phyloP scores from a whole-genome alignment of 179 eudicot genomes.

The Drosera spatulata region DNA sequence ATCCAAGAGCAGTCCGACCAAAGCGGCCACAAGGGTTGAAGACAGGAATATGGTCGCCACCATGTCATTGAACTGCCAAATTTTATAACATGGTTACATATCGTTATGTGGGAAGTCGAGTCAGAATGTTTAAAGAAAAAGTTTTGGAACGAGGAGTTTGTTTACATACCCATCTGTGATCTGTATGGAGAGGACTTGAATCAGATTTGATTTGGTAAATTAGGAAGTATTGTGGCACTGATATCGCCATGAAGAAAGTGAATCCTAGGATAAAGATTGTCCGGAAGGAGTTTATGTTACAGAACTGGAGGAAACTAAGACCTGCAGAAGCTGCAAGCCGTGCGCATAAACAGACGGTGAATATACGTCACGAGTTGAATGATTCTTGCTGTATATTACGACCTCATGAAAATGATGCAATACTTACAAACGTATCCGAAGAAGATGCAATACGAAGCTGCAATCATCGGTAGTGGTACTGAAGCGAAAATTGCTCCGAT shows the following conservation, averaged over 20 bases:
- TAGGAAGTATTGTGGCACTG: constrained; percentile 54
- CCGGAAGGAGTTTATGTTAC: constrained; percentile 71
- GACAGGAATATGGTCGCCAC: constrained; percentile 36
- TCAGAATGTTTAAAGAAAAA: too few relatives aligned
- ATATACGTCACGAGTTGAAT: too few relatives aligned
- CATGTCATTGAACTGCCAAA: constrained; percentile 47
- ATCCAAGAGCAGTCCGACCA: constrained; percentile 40
- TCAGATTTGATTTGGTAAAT: constrained; percentile 18
- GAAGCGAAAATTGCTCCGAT: constrained; percentile 83
- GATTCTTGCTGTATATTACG: too few relatives aligned
- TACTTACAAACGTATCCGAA: constrained; percentile 63
- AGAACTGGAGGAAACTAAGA: constrained; percentile 55
- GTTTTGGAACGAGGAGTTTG: too few relatives aligned
- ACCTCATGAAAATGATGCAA: too few relatives aligned
- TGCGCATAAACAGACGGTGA: too few relatives aligned
- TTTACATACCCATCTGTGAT: constrained; percentile 39
- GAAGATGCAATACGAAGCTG: constrained; percentile 61
- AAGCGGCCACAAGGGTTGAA: constrained; percentile 43
- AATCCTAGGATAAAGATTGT: constrained; percentile 55
- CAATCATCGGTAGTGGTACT: constrained; percentile 59
- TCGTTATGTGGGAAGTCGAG: too few relatives aligned
- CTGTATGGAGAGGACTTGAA: constrained; percentile 30
- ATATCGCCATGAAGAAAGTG: constrained; percentile 49
- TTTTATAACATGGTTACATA: too few relatives aligned
- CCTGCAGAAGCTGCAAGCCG: constrained; percentile 62